These are phyloP conservation scores for Lophiotrema nucula DNA, from an alignment of 495 filamentous ascomycete genomes.

Conservation along the genomic window DNA sequence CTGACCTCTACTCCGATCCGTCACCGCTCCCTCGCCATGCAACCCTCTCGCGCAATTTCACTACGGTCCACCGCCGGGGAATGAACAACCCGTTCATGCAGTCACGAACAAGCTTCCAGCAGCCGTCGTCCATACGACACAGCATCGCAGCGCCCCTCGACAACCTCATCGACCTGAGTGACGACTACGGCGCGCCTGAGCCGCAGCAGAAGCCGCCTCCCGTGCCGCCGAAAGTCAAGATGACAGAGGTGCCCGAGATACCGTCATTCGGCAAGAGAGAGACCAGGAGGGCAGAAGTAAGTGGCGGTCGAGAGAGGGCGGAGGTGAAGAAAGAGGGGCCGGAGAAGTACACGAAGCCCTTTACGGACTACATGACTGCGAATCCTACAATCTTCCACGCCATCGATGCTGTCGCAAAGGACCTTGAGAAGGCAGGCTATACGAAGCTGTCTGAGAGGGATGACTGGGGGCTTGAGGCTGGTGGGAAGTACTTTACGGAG, in stretches of 20 bases:
- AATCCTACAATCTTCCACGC: constrained; percentile 94
- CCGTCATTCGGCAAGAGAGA: background rate
- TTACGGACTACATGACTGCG: constrained; percentile 79
- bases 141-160: constrained; percentile 26
- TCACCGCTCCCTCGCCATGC: constrained; percentile 41
- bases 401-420: constrained; percentile 69
- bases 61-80: constrained; percentile 26
- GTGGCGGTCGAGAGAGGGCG: background rate
- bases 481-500: constrained; percentile 84
- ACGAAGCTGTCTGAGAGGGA: constrained; percentile 75
- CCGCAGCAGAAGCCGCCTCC: constrained; percentile 25
- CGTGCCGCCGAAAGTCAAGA: constrained; percentile 32
- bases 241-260: constrained; percentile 15
- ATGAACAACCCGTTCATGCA: constrained; percentile 24
- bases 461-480: constrained; percentile 73
- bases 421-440: constrained; percentile 70
- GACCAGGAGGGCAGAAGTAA: background rate
- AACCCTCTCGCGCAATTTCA: constrained; percentile 25
- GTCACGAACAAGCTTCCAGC: background rate
- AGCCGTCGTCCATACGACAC: constrained; percentile 5
- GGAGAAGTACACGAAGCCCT: constrained; percentile 69
- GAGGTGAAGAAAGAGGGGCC: constrained; percentile 14
- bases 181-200: constrained; percentile 16
- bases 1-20: constrained; percentile 64
- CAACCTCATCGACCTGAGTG: constrained; percentile 29